These are phyloP conservation scores for Colletotrichum noveboracense DNA, from an alignment of 2,329 filamentous ascomycete genomes.

Conservation along the genomic window DNA sequence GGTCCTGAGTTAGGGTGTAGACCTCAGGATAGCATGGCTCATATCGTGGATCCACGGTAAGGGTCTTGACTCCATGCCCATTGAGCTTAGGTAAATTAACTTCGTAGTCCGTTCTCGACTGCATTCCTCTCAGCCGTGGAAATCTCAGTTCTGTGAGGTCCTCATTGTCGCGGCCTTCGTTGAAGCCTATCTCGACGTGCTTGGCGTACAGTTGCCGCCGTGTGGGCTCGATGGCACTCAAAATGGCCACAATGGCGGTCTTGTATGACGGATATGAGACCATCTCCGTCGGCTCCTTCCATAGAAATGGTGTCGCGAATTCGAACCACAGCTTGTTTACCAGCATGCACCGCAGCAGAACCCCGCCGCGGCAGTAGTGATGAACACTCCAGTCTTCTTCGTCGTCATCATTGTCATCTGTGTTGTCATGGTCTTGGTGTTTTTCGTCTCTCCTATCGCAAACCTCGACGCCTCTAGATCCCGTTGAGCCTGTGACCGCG, in stretches of 20 bases:
- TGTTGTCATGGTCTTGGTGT: background rate
- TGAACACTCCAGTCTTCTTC: background rate
- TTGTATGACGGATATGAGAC: background rate
- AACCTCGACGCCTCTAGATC: background rate
- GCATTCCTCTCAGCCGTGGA: background rate
- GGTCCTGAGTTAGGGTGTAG: background rate
- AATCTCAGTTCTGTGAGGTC: background rate
- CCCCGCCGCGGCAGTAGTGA: background rate
- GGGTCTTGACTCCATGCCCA: background rate
- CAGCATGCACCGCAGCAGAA: background rate
- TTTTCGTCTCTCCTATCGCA: background rate
- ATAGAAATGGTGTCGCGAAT: background rate
- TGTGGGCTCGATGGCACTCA: fast-evolving
- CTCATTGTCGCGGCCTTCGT: background rate
- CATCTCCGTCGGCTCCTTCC: background rate
- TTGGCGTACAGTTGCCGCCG: background rate
- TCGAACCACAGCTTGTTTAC: background rate
- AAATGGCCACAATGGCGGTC: background rate
- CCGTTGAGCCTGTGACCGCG: background rate
- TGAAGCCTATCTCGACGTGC: background rate
- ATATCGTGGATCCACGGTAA: background rate
- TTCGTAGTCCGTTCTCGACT: background rate
- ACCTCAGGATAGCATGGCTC: background rate
- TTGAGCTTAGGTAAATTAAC: fast-evolving
- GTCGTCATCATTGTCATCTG: background rate